These are phyloP conservation scores for Avicennia marina DNA, from an alignment of 257 asterid species.

Conservation along the genomic window DNA sequence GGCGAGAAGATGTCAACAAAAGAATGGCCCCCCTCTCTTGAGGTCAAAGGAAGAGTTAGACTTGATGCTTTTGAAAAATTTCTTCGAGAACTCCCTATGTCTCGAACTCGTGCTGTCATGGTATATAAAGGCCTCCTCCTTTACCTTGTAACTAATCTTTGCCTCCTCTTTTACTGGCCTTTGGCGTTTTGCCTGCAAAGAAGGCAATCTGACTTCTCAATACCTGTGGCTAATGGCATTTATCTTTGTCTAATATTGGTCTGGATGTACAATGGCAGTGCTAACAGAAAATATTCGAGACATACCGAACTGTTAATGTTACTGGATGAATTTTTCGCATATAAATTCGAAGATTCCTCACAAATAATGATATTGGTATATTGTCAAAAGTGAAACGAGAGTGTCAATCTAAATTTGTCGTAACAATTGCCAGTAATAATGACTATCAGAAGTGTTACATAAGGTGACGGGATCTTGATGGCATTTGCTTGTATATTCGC, in stretches of 20 bases:
- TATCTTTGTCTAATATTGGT: conserved; percentile 20
- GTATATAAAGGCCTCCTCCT: conserved; percentile 75
- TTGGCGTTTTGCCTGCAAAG: conserved; percentile 36
- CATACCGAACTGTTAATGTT: too few relatives aligned
- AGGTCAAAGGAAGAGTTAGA: conserved; percentile 92
- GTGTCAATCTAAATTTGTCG: too few relatives aligned
- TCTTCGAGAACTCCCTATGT: conserved; percentile 84
- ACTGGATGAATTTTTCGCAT: background rate
- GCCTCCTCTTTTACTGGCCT: conserved; percentile 22
- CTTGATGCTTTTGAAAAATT: conserved; percentile 92
- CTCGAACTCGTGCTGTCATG: conserved; percentile 99
- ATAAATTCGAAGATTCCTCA: too few relatives aligned
- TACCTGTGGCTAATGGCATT: conserved; percentile 12
- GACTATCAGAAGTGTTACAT: too few relatives aligned
- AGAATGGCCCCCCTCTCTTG: conserved; percentile 85
- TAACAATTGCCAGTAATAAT: too few relatives aligned
- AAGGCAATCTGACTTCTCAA: conserved; percentile 18
- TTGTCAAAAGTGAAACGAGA: too few relatives aligned
- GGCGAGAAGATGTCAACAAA: conserved; percentile 78
- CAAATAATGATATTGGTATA: too few relatives aligned
- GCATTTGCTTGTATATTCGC: too few relatives aligned
- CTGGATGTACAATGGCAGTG: conserved; percentile 30
- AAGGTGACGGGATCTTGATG: too few relatives aligned
- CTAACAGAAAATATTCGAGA: conserved; percentile 1
- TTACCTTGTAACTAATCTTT: conserved; percentile 32